A percentile compares a stretch with the other conserved stretches of the same genome.
Conservation (phyloP, 805 yeast species). For the Isabelozyma heimii region DNA sequence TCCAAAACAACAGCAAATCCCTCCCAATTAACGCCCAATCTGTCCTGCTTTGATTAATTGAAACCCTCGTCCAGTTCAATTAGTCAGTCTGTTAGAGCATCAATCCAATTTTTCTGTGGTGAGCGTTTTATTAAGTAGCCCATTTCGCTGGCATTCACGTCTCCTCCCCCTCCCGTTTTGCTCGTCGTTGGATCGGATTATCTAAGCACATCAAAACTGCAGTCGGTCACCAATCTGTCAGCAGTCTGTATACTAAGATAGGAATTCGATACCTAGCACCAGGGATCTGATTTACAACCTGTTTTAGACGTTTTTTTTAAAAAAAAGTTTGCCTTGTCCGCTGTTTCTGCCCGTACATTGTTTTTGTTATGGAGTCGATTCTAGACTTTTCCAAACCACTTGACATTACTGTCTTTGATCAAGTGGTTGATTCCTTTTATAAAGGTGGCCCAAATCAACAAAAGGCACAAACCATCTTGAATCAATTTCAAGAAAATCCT, state of each 20-base stretch:
- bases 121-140: too few relatives aligned
- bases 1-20: not conserved
- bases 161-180: too few relatives aligned
- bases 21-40: not conserved
- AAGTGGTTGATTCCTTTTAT: slow-evolving; percentile 81
- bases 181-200: too few relatives aligned
- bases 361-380: slow-evolving; percentile 68
- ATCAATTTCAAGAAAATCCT: slow-evolving; percentile 87
- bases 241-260: too few relatives aligned
- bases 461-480: slow-evolving; percentile 67
- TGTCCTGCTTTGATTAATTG: not conserved
- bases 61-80: not conserved
- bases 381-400: slow-evolving; percentile 84
- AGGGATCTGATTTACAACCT: too few relatives aligned
- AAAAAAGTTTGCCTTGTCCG: not conserved
- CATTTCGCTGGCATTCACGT: too few relatives aligned
- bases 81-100: not conserved
- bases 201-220: too few relatives aligned
- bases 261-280: too few relatives aligned
- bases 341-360: not conserved
- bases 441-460: slow-evolving; percentile 65
- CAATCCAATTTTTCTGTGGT: too few relatives aligned
- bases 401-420: slow-evolving; percentile 77
- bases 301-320: not conserved
- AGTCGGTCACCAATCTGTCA: too few relatives aligned